phyloP scores from a whole-genome alignment of 73 alveolate species.

The Paraurostyla sp. region DNA sequence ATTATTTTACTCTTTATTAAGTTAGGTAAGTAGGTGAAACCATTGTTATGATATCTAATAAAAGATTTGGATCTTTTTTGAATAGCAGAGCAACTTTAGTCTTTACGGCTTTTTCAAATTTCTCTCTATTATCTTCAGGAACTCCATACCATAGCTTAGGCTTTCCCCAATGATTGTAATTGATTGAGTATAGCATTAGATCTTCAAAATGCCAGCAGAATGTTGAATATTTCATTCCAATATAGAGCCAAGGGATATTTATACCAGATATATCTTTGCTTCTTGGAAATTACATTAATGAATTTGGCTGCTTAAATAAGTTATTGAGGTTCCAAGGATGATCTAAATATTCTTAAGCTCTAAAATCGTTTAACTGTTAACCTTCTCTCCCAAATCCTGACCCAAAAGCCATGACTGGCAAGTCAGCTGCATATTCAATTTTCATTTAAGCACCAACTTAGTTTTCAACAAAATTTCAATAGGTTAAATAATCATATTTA shows the following conservation, averaged over 20 bases:
- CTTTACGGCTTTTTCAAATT: slow-evolving; percentile 77
- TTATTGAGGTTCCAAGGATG: slow-evolving; percentile 81
- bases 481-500: slow-evolving; percentile 72
- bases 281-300: slow-evolving; percentile 75
- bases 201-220: slow-evolving; percentile 93
- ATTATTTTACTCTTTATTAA: slow-evolving; percentile 50
- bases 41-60: slow-evolving; percentile 79
- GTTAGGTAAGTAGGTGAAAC: slow-evolving; percentile 79
- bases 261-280: slow-evolving; percentile 84
- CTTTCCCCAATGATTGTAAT: slow-evolving; percentile 89
- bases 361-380: background rate
- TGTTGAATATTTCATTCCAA: slow-evolving; percentile 85
- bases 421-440: slow-evolving; percentile 92
- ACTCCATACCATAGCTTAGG: slow-evolving; percentile 92
- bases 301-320: slow-evolving; percentile 59
- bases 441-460: slow-evolving; percentile 69
- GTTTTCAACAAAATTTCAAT: slow-evolving; percentile 83
- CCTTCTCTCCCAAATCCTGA: slow-evolving; percentile 76
- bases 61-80: slow-evolving; percentile 80
- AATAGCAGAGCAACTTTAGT: slow-evolving; percentile 65
- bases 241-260: slow-evolving; percentile 87
- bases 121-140: slow-evolving; percentile 80
- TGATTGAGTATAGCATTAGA: slow-evolving; percentile 79
- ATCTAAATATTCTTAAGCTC: slow-evolving; percentile 36
- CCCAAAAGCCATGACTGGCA: slow-evolving; percentile 77